Base-by-base conservation (phyloP, 305 asterid genomes). In the Andrographis paniculata region DNA sequence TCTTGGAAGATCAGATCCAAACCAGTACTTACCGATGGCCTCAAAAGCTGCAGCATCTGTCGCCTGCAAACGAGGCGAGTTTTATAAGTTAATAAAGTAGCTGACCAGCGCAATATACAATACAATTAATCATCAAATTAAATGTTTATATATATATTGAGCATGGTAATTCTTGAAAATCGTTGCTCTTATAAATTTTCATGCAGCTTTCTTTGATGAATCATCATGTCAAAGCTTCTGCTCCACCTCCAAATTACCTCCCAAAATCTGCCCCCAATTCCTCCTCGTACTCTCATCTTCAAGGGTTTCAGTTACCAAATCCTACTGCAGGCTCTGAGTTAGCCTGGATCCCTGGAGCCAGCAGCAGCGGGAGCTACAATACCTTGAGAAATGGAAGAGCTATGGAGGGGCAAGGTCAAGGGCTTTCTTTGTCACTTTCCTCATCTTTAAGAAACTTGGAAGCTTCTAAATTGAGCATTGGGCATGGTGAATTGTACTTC, bases 341-440 rank as follows among this genome's bases (percentile, higher is more conserved):
- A 33, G 43, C 65, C 37, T 76, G 80, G 84, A 41, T 64, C 38
- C 60, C 65, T 0, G 55, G 55, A 2, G 68, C n/a, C 38, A 11
- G 41, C 27, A 66, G 55, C 42, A 52, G 55, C 6, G 65, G 44
- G 9, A 65, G 52, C 18, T 39, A 55, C 40, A 47, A 55, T 17
- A 39, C 46, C 18, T 2, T 18, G 31, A 67, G 55, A 50, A 56
- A 20, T 12, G 70, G 67, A 45, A 53, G 67, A 47, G 21, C 56
- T 5, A 38, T 69, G 39, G 83, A 76, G 45, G 76, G 80, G 16
- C 84, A 75, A 62, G 82, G 78, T 2, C 84, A 75, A 62, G 82
- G 78, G 1, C 91, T 83, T 48, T 83, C 94, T 21, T 46, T 80
- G 20, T 74, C 92, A 8, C 58, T 83, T 5, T 79, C 94, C 1